phyloP scores from a whole-genome alignment of 129 eudicot species.

The Saussurea involucrata region DNA sequence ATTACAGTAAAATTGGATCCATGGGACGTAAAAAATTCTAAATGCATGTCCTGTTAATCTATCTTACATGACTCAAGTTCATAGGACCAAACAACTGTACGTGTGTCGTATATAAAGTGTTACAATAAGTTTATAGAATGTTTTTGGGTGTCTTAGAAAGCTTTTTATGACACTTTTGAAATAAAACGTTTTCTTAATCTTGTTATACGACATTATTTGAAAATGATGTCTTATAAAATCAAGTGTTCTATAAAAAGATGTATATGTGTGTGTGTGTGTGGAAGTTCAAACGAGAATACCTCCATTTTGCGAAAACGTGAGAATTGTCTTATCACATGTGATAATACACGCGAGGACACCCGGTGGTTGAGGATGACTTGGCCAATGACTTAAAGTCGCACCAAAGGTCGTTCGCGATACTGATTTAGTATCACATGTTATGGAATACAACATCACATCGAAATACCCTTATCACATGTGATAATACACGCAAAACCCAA shows the following conservation, averaged over 20 bases:
- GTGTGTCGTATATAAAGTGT: not conserved
- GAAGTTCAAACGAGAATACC: too few relatives aligned
- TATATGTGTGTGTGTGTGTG: not conserved
- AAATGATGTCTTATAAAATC: not conserved
- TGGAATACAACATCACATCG: too few relatives aligned
- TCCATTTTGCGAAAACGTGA: too few relatives aligned
- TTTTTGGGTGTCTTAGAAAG: too few relatives aligned
- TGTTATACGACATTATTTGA: not conserved
- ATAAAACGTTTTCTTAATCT: not conserved
- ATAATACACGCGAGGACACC: too few relatives aligned
- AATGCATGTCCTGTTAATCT: not conserved
- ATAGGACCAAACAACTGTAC: not conserved
- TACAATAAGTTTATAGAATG: not conserved
- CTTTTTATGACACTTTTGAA: not conserved
- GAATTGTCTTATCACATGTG: too few relatives aligned
- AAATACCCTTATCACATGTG: too few relatives aligned
- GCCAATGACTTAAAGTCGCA: too few relatives aligned
- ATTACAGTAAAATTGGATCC: not conserved
- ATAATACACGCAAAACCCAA: too few relatives aligned
- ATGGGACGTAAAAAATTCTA: not conserved
- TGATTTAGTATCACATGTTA: too few relatives aligned
- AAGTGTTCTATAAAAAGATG: not conserved
- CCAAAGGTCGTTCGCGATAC: too few relatives aligned
- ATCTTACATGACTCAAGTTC: not conserved
- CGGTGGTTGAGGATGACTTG: too few relatives aligned